Percentiles rank a stretch among this genome's conserved stretches.
Conservation (phyloP, 2,329 filamentous ascomycete species). For the Calonectria multiphialidica region DNA sequence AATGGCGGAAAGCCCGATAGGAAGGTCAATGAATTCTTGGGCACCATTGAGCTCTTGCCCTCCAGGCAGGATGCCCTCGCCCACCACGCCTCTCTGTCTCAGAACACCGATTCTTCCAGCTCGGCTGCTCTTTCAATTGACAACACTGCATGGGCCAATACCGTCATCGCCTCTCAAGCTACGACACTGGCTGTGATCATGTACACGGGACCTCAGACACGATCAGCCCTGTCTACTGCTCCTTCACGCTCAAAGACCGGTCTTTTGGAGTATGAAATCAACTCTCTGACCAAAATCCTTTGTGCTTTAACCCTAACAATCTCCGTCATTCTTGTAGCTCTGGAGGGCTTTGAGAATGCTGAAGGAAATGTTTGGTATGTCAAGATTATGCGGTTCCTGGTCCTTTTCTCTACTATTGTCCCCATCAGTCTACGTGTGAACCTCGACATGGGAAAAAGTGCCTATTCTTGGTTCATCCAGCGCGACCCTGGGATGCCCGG, state of each 20-base stretch:
- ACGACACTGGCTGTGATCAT: slow-evolving; percentile 90
- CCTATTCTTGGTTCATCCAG: slow-evolving; percentile 96
- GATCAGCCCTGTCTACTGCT: slow-evolving; percentile 92
- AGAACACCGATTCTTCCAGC: slow-evolving; percentile 55
- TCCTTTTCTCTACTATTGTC: slow-evolving; percentile 99
- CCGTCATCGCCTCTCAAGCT: slow-evolving; percentile 93
- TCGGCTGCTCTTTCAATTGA: slow-evolving; percentile 89
- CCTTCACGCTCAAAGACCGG: slow-evolving; percentile 94
- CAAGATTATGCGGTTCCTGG: slow-evolving; percentile 97
- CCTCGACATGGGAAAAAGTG: slow-evolving; percentile 95
- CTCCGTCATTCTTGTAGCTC: slow-evolving; percentile 87
- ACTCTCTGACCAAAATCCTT: slow-evolving; percentile 95
- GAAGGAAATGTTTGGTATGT: slow-evolving; percentile 87
- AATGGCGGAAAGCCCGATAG: slow-evolving; percentile 91
- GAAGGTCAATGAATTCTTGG: slow-evolving; percentile 94
- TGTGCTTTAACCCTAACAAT: slow-evolving; percentile 89
- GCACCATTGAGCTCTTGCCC: slow-evolving; percentile 83
- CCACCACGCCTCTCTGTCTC: slow-evolving; percentile 49
- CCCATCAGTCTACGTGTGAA: slow-evolving; percentile 97
- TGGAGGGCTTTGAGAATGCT: slow-evolving; percentile 82
- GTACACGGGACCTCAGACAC: slow-evolving; percentile 94
- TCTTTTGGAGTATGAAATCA: slow-evolving; percentile 94
- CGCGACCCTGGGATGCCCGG: slow-evolving; percentile 89
- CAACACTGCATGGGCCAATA: slow-evolving; percentile 99
- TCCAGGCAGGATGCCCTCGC: slow-evolving; percentile 63